Conservation (phyloP, 768 basidiomycete species). For the Mycena chlorophos region DNA sequence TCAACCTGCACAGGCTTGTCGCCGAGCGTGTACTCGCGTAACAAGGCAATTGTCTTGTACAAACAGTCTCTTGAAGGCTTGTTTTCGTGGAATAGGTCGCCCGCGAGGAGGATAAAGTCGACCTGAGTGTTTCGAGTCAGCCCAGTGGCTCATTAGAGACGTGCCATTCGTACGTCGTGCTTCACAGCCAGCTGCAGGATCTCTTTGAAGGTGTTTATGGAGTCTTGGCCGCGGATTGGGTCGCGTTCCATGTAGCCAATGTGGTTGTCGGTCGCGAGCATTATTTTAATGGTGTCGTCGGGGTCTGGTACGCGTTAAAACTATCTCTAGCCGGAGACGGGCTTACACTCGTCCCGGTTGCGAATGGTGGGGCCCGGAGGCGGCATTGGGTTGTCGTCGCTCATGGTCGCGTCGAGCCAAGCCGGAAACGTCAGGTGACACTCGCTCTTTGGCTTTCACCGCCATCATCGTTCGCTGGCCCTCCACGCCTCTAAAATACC, state of each 20-base stretch:
- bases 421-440: neutral
- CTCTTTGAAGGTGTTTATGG: conserved; percentile 93
- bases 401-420: conserved; percentile 16
- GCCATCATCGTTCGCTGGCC: neutral
- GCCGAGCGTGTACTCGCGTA: conserved; percentile 88
- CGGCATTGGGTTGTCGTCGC: conserved; percentile 10
- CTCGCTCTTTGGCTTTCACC: neutral
- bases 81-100: conserved; percentile 98
- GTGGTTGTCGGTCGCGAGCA: conserved; percentile 95
- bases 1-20: conserved; percentile 90
- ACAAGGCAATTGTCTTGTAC: conserved; percentile 83
- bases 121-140: conserved; percentile 52
- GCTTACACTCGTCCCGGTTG: conserved; percentile 43
- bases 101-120: conserved; percentile 92
- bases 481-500: neutral
- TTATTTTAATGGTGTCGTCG: conserved; percentile 73
- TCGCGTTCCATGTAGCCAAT: conserved; percentile 95
- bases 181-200: conserved; percentile 90
- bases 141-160: conserved; percentile 10
- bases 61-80: conserved; percentile 88
- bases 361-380: conserved; percentile 4
- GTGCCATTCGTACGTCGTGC: conserved; percentile 62
- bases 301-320: conserved; percentile 37
- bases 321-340: neutral
- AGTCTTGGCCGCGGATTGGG: conserved; percentile 91